Base-by-base conservation (phyloP, 2,329 filamentous ascomycete species). In the Colletotrichum plurivorum region DNA sequence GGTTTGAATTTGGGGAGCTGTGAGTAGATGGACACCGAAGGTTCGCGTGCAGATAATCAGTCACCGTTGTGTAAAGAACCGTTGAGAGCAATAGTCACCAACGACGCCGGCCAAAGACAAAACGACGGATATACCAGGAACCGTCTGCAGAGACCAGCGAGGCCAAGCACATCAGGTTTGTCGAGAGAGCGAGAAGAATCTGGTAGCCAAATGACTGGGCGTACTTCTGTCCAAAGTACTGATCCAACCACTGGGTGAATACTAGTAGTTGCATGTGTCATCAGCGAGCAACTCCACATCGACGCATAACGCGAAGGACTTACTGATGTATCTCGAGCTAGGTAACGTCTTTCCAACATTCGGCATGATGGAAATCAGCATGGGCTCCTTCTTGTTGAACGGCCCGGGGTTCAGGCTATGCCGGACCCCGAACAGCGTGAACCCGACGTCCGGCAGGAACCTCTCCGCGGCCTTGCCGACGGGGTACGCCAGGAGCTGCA, bases 301-400 rank as follows among this genome's bases (percentile, higher is more conserved):
- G 22, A 25, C 22, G 22, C 22, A 25, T 5, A 4, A 25, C 22
- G 4, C 22, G 22, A 5, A 5, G 5, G 22, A 27, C 64, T 48
- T 15, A 67, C 64, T 80, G 49, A 85, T 83, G 59, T 80, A 79
- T 70, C 75, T 81, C 2, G 84, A 82, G 72, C 85, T 85, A 0
- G 84, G 82, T 3, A 78, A 76, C 25, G 78, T 78, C 49, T 79
- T 83, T 0, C 81, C 80, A 0, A 85, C 84, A 73, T 89, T 89
- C 39, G 89, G 85, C 84, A 87, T 87, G 68, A 87, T 84, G n/a
- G 83, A 83, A 54, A 88, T 83, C 5, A 88, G 75, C 72, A 86
- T 81, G 72, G 88, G 85, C 72, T 89, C 86, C 71, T 88, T 89
- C 65, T 83, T 83, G 66, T 81, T 85, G 73, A 88, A 88, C 0